phyloP scores from a whole-genome alignment of 2,329 filamentous ascomycete species.

The Pseudocercospora musae region DNA sequence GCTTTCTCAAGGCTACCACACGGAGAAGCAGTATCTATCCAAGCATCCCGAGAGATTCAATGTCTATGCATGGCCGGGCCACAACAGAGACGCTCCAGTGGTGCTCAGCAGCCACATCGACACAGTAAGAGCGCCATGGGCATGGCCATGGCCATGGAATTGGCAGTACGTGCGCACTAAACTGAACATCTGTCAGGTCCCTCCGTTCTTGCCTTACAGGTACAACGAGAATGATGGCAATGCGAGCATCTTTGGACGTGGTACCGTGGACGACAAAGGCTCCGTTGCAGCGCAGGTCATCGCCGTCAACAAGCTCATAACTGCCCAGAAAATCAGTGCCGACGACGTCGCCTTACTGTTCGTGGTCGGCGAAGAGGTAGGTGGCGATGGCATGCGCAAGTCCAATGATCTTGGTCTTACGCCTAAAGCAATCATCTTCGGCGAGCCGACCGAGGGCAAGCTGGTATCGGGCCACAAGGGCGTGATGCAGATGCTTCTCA shows the following conservation, averaged over 20 bases:
- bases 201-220: slow-evolving; percentile 68
- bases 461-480: slow-evolving; percentile 93
- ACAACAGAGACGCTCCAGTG: slow-evolving; percentile 53
- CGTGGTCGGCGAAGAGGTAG: slow-evolving; percentile 77
- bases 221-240: slow-evolving; percentile 39
- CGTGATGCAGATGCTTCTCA: slow-evolving; percentile 64
- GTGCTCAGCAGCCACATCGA: slow-evolving; percentile 83
- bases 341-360: slow-evolving; percentile 54
- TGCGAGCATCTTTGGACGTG: slow-evolving; percentile 59
- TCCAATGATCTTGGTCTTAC: slow-evolving; percentile 48
- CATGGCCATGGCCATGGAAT: too few relatives aligned
- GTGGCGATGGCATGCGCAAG: slow-evolving; percentile 73
- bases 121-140: slow-evolving; percentile 48
- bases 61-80: slow-evolving; percentile 63
- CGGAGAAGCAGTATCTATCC: slow-evolving; percentile 56
- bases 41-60: slow-evolving; percentile 61
- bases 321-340: slow-evolving; percentile 40
- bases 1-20: slow-evolving; percentile 56
- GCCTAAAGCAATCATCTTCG: slow-evolving; percentile 73
- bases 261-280: slow-evolving; percentile 62
- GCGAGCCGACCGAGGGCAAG: slow-evolving; percentile 86
- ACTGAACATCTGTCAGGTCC: slow-evolving; percentile 45
- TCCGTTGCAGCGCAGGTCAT: slow-evolving; percentile 69
- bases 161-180: background rate
- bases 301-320: slow-evolving; percentile 57